Evolutionary conservation across 495 filamentous ascomycete genomes (phyloP).

Genomic region (Penicillium robsamsonii): DNA sequence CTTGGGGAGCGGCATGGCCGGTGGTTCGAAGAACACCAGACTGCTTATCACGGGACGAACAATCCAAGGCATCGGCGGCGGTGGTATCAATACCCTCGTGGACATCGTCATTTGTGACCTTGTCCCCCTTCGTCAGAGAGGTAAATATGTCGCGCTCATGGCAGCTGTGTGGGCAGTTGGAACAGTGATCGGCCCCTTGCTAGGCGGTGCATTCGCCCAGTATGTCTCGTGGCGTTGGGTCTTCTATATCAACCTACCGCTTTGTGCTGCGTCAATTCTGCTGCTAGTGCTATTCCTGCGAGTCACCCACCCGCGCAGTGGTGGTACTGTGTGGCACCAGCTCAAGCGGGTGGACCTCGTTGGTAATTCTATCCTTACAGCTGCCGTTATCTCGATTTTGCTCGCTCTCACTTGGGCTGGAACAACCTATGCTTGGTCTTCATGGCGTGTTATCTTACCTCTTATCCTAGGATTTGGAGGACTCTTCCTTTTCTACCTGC

Average conservation of each 20-base stretch:
- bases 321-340: neutral
- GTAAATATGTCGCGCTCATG: conserved; percentile 26
- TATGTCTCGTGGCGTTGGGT: conserved; percentile 54
- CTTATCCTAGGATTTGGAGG: conserved; percentile 22
- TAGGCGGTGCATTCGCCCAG: conserved; percentile 30
- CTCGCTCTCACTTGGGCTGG: conserved; percentile 57
- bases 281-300: conserved; percentile 50
- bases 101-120: conserved; percentile 38
- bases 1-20: conserved; percentile 41
- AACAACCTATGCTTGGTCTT: conserved; percentile 48
- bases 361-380: conserved; percentile 51
- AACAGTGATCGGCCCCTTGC: conserved; percentile 30
- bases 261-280: conserved; percentile 48
- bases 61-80: conserved; percentile 33
- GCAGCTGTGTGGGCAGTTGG: conserved; percentile 23
- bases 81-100: conserved; percentile 29
- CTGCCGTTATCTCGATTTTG: conserved; percentile 43
- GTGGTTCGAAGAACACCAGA: conserved; percentile 25
- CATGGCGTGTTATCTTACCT: conserved; percentile 48
- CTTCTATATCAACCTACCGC: conserved; percentile 63
- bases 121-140: conserved; percentile 34
- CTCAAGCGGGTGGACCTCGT: conserved; percentile 49
- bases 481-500: conserved; percentile 9
- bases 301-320: conserved; percentile 14
- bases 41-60: conserved; percentile 29